Evolutionary conservation across 139 green algal species (phyloP), one percentile per base, ranked within the genome.

Genomic region (Zygnema cylindricum): DNA sequence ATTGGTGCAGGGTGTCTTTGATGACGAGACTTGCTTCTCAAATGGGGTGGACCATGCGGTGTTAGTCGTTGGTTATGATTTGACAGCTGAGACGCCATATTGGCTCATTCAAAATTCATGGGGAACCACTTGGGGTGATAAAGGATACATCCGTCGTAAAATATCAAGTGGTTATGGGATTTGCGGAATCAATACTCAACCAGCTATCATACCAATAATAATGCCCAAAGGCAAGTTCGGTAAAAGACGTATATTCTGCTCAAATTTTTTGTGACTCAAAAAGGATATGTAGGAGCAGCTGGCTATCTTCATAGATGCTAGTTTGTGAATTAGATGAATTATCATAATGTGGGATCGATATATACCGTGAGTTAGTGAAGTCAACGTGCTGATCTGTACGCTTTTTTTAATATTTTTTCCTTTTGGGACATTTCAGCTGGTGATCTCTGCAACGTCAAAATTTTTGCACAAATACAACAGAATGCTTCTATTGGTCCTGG

Each of bases 41-140:
- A 16, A 79, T 2, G 79, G 75, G 2, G 93, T 95, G 73, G 97
- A 98, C 94, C 96, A 98, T 88, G 91, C 97, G 35, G 92, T 98
- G 40, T 92, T 86, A 16, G 93, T 98, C 0, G 93, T 98, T n/a
- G 96, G 96, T 43, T 98, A 95, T 95, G 95, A 93, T 23, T 89
- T 94, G 11, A 87, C 92, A 69, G 92, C 96, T 55, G 88, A 93
- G 23, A 16, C 78, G 40, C 87, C 78, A 33, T 94, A 92, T 83
- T 94, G 90, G 90, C 92, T 95, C 75, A 92, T 94, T 42, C 88
- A 92, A 73, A 95, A 95, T 91, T 93, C 81, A 43, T 92, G 85
- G 81, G 95, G 95, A 36, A 90, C 95, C 87, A 94, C 93, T 0
- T 98, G 92, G 93, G 95, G 95, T 1, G 95, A 97, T 92, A 25